These are phyloP conservation scores for Amanita brunnescens DNA, from an alignment of 768 basidiomycete species.

Conservation along the genomic window DNA sequence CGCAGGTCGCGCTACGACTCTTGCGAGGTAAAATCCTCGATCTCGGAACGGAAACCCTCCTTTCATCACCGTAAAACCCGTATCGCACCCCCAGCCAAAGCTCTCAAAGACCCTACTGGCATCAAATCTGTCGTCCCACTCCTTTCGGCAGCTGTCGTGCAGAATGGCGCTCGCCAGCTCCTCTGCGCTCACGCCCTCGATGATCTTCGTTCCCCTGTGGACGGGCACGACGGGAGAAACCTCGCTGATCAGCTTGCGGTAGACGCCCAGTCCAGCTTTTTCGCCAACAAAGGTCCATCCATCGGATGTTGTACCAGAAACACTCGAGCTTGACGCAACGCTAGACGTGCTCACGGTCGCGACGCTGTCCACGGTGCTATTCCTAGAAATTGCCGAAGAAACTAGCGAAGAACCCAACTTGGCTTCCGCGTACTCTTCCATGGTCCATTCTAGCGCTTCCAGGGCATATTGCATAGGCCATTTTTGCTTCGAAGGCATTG, in stretches of 20 bases:
- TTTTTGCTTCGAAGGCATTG: slow-evolving; percentile 48
- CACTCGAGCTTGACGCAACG: slow-evolving; percentile 12
- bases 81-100: slow-evolving; percentile 67
- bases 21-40: slow-evolving; percentile 77
- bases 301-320: slow-evolving; percentile 28
- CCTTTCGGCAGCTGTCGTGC: slow-evolving; percentile 61
- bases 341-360: not conserved
- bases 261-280: slow-evolving; percentile 59
- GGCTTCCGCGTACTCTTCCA: slow-evolving; percentile 49
- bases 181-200: slow-evolving; percentile 90
- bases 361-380: not conserved
- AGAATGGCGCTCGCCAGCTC: slow-evolving; percentile 72
- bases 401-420: not conserved
- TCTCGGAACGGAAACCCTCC: slow-evolving; percentile 87
- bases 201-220: slow-evolving; percentile 82
- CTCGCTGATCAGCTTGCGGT: slow-evolving; percentile 66
- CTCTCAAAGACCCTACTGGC: slow-evolving; percentile 61
- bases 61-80: slow-evolving; percentile 64
- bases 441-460: slow-evolving; percentile 74
- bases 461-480: slow-evolving; percentile 74
- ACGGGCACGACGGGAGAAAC: slow-evolving; percentile 78
- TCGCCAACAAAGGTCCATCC: slow-evolving; percentile 77
- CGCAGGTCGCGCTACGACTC: slow-evolving; percentile 53
- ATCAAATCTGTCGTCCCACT: slow-evolving; percentile 85
- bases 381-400: not conserved